Evolutionary conservation across 768 basidiomycete species (phyloP).

Genomic region (Hydnum rufescens): DNA sequence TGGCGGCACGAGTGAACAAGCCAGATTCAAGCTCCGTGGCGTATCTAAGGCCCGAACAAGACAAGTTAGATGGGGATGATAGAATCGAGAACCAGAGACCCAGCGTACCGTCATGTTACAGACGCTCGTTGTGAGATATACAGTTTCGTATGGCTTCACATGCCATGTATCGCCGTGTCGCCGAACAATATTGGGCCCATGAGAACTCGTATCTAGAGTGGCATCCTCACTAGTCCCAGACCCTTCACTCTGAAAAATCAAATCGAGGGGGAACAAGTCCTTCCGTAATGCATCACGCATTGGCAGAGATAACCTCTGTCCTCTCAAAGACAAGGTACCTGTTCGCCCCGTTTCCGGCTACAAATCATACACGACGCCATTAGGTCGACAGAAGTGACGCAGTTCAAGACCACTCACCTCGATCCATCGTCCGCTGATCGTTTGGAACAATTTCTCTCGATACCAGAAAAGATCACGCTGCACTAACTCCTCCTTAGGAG

Average conservation of each 20-base stretch:
- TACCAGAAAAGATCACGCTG: constrained; percentile 92
- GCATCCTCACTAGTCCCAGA: constrained; percentile 8
- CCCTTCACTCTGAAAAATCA: constrained; percentile 26
- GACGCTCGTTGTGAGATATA: constrained; percentile 36
- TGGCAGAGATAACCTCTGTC: constrained; percentile 51
- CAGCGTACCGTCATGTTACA: constrained; percentile 43
- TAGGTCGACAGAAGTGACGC: background rate
- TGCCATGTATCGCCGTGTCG: constrained; percentile 26
- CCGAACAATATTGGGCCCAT: constrained; percentile 8
- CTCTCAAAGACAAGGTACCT: constrained; percentile 59
- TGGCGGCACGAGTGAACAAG: constrained; percentile 22
- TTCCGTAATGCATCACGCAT: constrained; percentile 65
- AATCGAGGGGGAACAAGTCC: constrained; percentile 38
- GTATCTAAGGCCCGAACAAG: constrained; percentile 23
- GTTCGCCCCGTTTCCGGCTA: constrained; percentile 63
- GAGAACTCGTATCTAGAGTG: constrained; percentile 7
- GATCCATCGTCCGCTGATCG: constrained; percentile 54
- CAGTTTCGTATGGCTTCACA: constrained; percentile 39
- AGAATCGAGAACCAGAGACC: background rate
- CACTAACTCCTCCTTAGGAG: constrained; percentile 33
- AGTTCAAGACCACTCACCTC: constrained; percentile 39
- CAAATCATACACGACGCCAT: background rate
- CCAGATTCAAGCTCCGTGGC: constrained; percentile 31
- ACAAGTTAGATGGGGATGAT: background rate
- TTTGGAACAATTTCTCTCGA: constrained; percentile 63